Percentiles rank a stretch among this genome's conserved stretches.
These are phyloP conservation scores for Vachellia collinsii DNA, from an alignment of 306 rosid genomes.

Conservation along the genomic window DNA sequence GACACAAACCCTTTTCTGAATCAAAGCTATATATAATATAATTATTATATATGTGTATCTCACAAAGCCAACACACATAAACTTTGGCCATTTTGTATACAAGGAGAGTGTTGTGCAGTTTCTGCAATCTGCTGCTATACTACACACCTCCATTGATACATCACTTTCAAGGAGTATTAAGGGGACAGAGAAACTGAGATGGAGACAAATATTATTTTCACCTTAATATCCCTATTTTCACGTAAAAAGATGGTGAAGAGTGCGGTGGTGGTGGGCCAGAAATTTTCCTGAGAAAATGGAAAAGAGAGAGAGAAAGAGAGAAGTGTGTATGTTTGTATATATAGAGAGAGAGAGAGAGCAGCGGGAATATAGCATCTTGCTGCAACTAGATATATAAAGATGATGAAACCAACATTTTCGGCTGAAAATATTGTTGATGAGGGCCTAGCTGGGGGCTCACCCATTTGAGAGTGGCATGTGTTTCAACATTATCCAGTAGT, in stretches of 20 bases:
- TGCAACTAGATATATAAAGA: neutral
- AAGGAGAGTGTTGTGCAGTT: constrained; percentile 44
- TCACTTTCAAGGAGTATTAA: constrained; percentile 42
- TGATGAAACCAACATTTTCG: constrained; percentile 30
- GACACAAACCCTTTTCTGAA: constrained; percentile 19
- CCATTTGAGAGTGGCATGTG: constrained; percentile 4
- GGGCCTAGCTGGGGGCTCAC: neutral
- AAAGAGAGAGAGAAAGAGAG: neutral
- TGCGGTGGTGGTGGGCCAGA: neutral
- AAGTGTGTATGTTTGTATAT: neutral
- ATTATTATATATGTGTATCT: neutral
- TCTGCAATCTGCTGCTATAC: constrained; percentile 22
- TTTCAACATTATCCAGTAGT: constrained; percentile 8
- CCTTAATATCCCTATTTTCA: constrained; percentile 16
- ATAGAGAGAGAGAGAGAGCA: neutral
- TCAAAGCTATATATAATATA: constrained; percentile 9
- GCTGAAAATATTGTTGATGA: constrained; percentile 8
- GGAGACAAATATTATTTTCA: constrained; percentile 33
- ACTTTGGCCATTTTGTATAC: constrained; percentile 39
- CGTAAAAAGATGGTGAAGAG: neutral
- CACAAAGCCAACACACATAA: neutral
- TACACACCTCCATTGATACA: constrained; percentile 23
- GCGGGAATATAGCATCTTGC: constrained; percentile 49
- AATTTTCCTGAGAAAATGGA: neutral
- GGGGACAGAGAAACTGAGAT: neutral